These are phyloP conservation scores for Sporothrix variecibatus DNA, from an alignment of 2,329 filamentous ascomycete species.

Conservation along the genomic window DNA sequence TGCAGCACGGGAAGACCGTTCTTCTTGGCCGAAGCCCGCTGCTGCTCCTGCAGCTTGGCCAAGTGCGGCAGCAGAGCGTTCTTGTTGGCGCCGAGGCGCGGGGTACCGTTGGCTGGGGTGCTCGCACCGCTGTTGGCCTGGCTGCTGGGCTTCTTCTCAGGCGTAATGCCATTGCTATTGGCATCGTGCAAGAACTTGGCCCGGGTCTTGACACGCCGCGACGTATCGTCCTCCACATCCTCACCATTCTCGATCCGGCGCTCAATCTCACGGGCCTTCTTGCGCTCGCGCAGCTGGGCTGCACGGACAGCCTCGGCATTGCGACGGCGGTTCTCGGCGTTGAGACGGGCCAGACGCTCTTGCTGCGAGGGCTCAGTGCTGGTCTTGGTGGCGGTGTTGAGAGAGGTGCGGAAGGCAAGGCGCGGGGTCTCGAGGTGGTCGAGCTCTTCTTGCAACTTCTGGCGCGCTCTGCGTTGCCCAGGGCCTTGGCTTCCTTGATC, in stretches of 20 bases:
- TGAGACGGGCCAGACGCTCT: constrained; percentile 80
- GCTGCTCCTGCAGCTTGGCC: constrained; percentile 56
- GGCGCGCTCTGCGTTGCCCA: constrained; percentile 62
- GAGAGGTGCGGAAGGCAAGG: constrained; percentile 69
- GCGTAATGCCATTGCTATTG: constrained; percentile 45
- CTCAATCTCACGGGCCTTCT: constrained; percentile 61
- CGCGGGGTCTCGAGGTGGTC: constrained; percentile 67
- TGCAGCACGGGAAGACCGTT: constrained; percentile 69
- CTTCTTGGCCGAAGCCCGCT: constrained; percentile 54
- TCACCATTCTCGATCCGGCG: constrained; percentile 65
- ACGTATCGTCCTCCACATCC: constrained; percentile 58
- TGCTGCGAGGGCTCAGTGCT: constrained; percentile 59
- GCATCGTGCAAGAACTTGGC: constrained; percentile 69
- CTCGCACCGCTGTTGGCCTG: constrained; percentile 45
- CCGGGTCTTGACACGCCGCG: constrained; percentile 64
- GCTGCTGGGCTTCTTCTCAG: constrained; percentile 47
- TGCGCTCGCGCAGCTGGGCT: constrained; percentile 81
- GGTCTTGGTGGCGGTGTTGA: constrained; percentile 57
- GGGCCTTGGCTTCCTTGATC: constrained; percentile 65
- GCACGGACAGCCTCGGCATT: constrained; percentile 91
- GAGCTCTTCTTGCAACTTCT: constrained; percentile 60
- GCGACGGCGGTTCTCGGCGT: constrained; percentile 77
- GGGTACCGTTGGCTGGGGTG: constrained; percentile 54
- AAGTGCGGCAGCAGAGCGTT: constrained; percentile 52
- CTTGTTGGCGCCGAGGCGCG: constrained; percentile 48